phyloP scores from a whole-genome alignment of 73 alveolate genomes.

The Stentor roeselii region DNA sequence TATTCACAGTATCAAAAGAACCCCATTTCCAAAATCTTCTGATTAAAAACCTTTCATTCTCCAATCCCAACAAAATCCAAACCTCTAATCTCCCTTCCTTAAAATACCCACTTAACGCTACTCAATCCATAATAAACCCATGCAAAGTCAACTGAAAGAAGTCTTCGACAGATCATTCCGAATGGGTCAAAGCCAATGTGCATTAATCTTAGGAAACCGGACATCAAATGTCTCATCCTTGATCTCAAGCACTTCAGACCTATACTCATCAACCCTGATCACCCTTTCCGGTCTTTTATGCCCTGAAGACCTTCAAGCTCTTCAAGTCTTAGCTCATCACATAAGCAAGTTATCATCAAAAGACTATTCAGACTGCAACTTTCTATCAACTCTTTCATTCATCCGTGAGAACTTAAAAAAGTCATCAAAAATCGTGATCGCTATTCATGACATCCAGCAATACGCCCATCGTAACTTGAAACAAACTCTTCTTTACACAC shows the following conservation, averaged over 20 bases:
- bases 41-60: too few relatives aligned
- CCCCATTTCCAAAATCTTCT: too few relatives aligned
- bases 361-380: background rate
- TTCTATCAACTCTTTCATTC: background rate
- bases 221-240: background rate
- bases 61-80: too few relatives aligned
- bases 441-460: slow-evolving; percentile 7
- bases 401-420: too few relatives aligned
- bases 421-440: background rate
- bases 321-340: background rate
- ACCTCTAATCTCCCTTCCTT: too few relatives aligned
- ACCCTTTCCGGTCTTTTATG: background rate
- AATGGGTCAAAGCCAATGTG: slow-evolving; percentile 10
- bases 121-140: too few relatives aligned
- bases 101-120: too few relatives aligned
- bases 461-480: background rate
- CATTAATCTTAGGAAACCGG: background rate
- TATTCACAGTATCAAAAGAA: too few relatives aligned
- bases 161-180: background rate
- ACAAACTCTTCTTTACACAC: background rate
- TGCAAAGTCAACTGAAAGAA: background rate
- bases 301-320: slow-evolving; percentile 2
- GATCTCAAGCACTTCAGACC: background rate
- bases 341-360: background rate
- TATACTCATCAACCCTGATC: background rate